Base-by-base conservation (phyloP, 805 yeast genomes). In the Candida boleticola region DNA sequence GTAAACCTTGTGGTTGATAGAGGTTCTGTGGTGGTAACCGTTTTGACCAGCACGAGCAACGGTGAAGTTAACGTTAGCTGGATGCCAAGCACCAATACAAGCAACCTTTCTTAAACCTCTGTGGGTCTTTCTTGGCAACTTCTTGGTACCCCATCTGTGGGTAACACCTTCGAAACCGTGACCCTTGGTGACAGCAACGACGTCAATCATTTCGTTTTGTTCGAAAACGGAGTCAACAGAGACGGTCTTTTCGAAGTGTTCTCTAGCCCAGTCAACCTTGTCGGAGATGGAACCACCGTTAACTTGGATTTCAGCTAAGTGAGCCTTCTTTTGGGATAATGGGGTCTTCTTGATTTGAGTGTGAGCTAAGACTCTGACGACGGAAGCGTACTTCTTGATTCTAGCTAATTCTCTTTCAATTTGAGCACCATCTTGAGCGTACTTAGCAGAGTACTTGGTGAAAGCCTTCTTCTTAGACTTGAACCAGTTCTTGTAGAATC, bases 401-500 rank as follows among this genome's bases (percentile, higher is more conserved):
- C 98, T 90, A 70, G 96, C 98, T 71, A 93, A 83, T 80, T 93
- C 98, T 72, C 86, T 85, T 75, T 85, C 95, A 66, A 92, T 76
- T 69, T 84, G 83, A 68, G 85, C 82, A 69, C 89, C 89, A 68
- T 82, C 86, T 72, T 83, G 80, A 63, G 97, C 86, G 85, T 90
- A 92, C 83, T 93, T 92, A 76, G 93, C 85, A 74, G 98, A 85
- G 89, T 93, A 93, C 80, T 92, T 90, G 87, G 98, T 87, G 95
- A 93, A 93, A 68, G 99, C 99, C 92, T 90, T 90, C 96, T 93
- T 93, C 92, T 93, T 93, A 63, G 97, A 85, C 85, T 90, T 90
- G 96, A 88, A 93, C 99, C 99, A 93, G 96, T 92, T 93, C 89
- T 90, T 93, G 97, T 93, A 93, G 96, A 93, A 93, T 83, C 97